Evolutionary conservation across 371 early-diverging fungal genomes (phyloP), one percentile per base, ranked within the genome.

Genomic region (Nematocida major): DNA sequence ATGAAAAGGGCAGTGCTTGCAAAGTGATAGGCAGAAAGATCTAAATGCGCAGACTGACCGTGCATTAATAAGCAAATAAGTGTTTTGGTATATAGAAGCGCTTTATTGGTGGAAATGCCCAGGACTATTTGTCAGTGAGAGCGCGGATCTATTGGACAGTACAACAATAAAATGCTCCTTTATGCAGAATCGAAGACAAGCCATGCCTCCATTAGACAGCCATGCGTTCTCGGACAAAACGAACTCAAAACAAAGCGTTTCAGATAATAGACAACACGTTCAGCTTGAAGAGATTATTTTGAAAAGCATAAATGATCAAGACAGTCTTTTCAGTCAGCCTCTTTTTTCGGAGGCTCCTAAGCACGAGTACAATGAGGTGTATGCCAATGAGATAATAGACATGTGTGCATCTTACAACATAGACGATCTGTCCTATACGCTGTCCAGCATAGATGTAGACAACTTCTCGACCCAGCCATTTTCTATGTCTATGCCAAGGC

Each of bases 221-320:
- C 24, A 24, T 50, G 43, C 43, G 15, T 59, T 63, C 24, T 30
- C 34, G 5, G 49, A 73, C 34, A 40, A 45, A 42, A 48, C 24
- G 18, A 48, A 63, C 38, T 42, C 63, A 34, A 73, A 73, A 61
- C 76, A 63, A 13, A 34, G 26, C 39, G 11, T 73, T 53, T 47
- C 78, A 40, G 22, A 40, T 28, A 49, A 63, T 15, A 62, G 39
- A 26, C 13, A 45, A 11, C 42, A 73, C 7, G 9, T 47, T n/a
- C 39, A 49, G 28, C 43, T 73, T 50, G 76, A 73, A 32, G 76
- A 73, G 34, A 73, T 73, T 7, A 73, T 73, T 32, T 53, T 73
- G 4, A 73, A 73, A 63, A 73, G 76, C 65, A 73, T 73, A 48
- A 45, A 73, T 42, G 76, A 73, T 24, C 76, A 73, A 28, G 63